These are phyloP conservation scores for Paraphysoderma sedebokerense DNA, from an alignment of 371 early-diverging fungal genomes.

Conservation along the genomic window DNA sequence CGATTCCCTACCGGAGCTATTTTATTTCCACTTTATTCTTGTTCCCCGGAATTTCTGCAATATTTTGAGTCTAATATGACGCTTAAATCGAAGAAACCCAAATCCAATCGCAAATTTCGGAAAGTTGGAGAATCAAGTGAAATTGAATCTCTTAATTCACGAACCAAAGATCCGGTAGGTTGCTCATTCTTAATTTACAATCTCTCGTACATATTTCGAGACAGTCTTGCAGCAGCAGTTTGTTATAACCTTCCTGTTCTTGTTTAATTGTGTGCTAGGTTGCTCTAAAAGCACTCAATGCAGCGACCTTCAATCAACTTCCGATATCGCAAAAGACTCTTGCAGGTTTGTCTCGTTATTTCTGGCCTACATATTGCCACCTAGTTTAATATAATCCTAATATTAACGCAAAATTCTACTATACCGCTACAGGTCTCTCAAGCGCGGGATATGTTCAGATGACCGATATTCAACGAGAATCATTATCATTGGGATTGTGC, in stretches of 20 bases:
- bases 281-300: neutral
- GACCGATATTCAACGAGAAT: slow-evolving; percentile 93
- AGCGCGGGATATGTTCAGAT: slow-evolving; percentile 67
- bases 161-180: slow-evolving; percentile 5
- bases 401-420: too few species aligned
- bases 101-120: too few species aligned
- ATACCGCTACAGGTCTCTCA: slow-evolving; percentile 43
- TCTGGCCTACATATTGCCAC: too few species aligned
- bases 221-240: neutral
- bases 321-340: slow-evolving; percentile 47
- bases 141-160: slow-evolving; percentile 5
- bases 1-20: too few species aligned
- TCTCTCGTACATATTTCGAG: too few species aligned
- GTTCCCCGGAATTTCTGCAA: too few species aligned
- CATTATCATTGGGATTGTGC: slow-evolving; percentile 72
- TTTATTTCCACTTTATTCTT: too few species aligned
- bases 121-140: slow-evolving; percentile 5
- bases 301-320: slow-evolving; percentile 32
- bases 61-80: too few species aligned
- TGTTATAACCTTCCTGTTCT: neutral
- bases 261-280: neutral
- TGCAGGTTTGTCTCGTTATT: too few species aligned
- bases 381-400: too few species aligned
- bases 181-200: neutral
- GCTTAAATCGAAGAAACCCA: too few species aligned